phyloP scores from a whole-genome alignment of 805 yeast genomes.

The Candida boidinii region DNA sequence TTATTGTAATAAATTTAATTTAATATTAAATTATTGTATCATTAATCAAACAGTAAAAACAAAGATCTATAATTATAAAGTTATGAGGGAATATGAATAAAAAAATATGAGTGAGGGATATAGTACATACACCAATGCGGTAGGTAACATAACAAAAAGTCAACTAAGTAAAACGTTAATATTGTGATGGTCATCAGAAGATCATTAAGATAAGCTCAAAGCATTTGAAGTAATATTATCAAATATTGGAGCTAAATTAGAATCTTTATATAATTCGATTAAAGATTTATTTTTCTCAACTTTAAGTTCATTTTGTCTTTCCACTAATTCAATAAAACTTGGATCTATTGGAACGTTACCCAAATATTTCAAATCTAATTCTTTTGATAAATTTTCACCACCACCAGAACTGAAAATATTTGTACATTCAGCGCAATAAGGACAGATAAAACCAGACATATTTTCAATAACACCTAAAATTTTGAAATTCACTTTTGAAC shows the following conservation, averaged over 20 bases:
- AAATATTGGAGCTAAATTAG: conserved; percentile 35
- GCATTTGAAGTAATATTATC: conserved; percentile 33
- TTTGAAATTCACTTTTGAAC: conserved; percentile 72
- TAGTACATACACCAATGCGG: neutral
- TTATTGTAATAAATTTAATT: too few relatives aligned
- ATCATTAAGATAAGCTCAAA: conserved; percentile 9
- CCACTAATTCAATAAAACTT: conserved; percentile 80
- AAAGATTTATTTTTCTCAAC: conserved; percentile 26
- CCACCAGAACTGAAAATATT: conserved; percentile 93
- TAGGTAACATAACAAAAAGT: conserved; percentile 1
- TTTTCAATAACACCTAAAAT: conserved; percentile 88
- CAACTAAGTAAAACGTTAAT: conserved; percentile 13
- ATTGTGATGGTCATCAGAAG: conserved; percentile 7
- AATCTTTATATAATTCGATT: conserved; percentile 27
- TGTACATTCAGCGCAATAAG: conserved; percentile 86
- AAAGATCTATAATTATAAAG: too few relatives aligned
- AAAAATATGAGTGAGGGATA: neutral
- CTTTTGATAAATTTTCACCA: conserved; percentile 63
- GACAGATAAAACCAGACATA: conserved; percentile 96
- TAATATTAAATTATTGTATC: neutral
- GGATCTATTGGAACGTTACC: conserved; percentile 96
- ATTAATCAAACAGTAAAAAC: neutral
- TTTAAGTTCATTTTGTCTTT: conserved; percentile 61
- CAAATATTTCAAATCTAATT: conserved; percentile 54
- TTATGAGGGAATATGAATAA: too few relatives aligned